Evolutionary conservation across 1,284 basidiomycete genomes (phyloP).

Genomic region (Termitomyces sp.): DNA sequence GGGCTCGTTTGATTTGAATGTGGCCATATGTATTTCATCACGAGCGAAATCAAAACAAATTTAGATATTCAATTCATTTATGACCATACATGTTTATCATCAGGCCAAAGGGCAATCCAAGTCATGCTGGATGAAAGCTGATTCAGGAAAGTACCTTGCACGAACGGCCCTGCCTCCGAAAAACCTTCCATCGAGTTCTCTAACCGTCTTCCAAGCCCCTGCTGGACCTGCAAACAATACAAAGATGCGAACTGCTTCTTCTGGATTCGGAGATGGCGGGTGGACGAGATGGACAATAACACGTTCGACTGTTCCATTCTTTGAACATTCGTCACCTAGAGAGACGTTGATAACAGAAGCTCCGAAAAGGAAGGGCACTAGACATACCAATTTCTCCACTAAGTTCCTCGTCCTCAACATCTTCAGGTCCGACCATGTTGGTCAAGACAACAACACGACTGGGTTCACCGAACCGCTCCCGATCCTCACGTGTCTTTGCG

Average conservation of each 20-base stretch:
- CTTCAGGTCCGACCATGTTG: constrained; percentile 81
- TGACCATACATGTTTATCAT: constrained; percentile 1
- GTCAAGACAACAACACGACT: constrained; percentile 84
- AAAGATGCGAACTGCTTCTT: constrained; percentile 78
- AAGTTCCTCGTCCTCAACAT: constrained; percentile 81
- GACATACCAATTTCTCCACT: constrained; percentile 78
- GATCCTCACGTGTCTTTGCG: constrained; percentile 65
- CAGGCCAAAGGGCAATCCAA: constrained; percentile 39
- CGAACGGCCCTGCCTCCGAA: constrained; percentile 84
- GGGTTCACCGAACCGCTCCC: constrained; percentile 78
- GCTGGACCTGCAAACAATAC: constrained; percentile 83
- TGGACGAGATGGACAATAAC: constrained; percentile 79
- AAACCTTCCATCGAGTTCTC: constrained; percentile 85
- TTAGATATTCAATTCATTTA: not conserved
- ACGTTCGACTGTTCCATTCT: constrained; percentile 86
- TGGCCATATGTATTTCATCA: constrained; percentile 3
- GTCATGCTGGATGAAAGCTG: constrained; percentile 45
- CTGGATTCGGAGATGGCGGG: constrained; percentile 53
- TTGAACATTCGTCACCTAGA: constrained; percentile 81
- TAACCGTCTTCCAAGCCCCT: constrained; percentile 91
- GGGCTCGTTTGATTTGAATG: not conserved
- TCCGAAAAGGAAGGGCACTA: constrained; percentile 12
- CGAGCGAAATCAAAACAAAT: constrained; percentile 7
- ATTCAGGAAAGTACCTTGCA: constrained; percentile 80
- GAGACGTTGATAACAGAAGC: constrained; percentile 5